Evolutionary conservation across 2,329 filamentous ascomycete genomes (phyloP).

Genomic region (Tolypocladium paradoxum): DNA sequence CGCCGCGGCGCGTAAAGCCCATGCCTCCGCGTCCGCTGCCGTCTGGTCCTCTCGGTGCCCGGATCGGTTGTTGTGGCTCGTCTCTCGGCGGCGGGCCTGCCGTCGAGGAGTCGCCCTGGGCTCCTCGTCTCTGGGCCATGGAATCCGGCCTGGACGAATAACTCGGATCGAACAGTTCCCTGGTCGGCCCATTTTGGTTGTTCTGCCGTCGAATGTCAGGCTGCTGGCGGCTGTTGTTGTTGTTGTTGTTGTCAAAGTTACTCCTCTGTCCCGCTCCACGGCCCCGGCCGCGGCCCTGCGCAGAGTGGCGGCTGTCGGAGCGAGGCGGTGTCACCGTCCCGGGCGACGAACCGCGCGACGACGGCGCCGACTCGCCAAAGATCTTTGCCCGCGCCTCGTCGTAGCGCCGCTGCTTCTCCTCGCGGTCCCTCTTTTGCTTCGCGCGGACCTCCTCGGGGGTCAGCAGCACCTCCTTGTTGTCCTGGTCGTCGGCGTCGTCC

Average conservation of each 20-base stretch:
- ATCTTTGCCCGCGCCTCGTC: constrained; percentile 81
- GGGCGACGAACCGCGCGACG: constrained; percentile 50
- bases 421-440: constrained; percentile 67
- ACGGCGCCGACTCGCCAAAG: constrained; percentile 54
- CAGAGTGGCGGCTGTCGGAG: constrained; percentile 19
- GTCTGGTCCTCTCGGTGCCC: constrained; percentile 70
- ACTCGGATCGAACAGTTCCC: constrained; percentile 69
- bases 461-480: constrained; percentile 50
- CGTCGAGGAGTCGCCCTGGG: constrained; percentile 24
- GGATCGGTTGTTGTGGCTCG: constrained; percentile 57
- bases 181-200: constrained; percentile 22
- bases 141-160: constrained; percentile 55
- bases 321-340: constrained; percentile 49
- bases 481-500: constrained; percentile 47
- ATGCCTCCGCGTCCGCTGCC: constrained; percentile 66
- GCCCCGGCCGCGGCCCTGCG: constrained; percentile 36
- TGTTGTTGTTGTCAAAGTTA: constrained; percentile 6
- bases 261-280: constrained; percentile 24
- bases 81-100: constrained; percentile 35
- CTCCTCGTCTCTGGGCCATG: constrained; percentile 30
- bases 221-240: constrained; percentile 6
- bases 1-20: constrained; percentile 59
- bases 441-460: constrained; percentile 68
- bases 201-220: constrained; percentile 6
- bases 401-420: constrained; percentile 85